phyloP scores from a whole-genome alignment of 352 stramenopile species.

The Peronospora farinosa region DNA sequence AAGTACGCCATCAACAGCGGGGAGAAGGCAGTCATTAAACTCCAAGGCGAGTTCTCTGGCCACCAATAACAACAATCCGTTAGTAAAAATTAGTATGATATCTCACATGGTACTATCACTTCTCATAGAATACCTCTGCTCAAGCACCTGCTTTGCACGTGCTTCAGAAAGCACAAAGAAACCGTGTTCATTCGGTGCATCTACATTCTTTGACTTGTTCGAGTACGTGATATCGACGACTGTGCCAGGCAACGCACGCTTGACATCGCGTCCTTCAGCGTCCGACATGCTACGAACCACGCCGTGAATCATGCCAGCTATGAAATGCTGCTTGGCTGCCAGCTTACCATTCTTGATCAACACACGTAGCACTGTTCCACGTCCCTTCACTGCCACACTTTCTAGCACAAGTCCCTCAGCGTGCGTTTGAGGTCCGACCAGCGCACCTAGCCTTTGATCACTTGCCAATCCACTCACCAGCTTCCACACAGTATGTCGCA shows the following conservation, averaged over 20 bases:
- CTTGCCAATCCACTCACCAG: constrained; percentile 28
- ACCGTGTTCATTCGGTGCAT: constrained; percentile 72
- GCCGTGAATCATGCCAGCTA: constrained; percentile 82
- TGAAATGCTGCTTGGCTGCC: constrained; percentile 66
- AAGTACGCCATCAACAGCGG: constrained; percentile 19
- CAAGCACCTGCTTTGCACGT: constrained; percentile 61
- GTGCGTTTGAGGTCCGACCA: constrained; percentile 28
- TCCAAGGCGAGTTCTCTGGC: constrained; percentile 63
- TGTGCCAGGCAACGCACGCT: constrained; percentile 46
- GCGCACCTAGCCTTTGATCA: constrained; percentile 34
- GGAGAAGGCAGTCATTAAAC: constrained; percentile 53
- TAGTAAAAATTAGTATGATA: background rate
- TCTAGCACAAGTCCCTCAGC: constrained; percentile 71
- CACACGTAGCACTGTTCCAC: constrained; percentile 65
- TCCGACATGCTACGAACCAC: constrained; percentile 57
- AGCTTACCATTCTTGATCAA: constrained; percentile 64
- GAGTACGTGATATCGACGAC: constrained; percentile 79
- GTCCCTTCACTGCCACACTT: constrained; percentile 55
- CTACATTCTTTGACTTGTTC: constrained; percentile 78
- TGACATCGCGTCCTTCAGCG: constrained; percentile 50
- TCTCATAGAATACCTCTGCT: constrained; percentile 46
- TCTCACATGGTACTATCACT: background rate
- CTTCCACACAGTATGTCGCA: constrained; percentile 39
- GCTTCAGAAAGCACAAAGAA: constrained; percentile 68
- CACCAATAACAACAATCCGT: background rate